Evolutionary conservation across 129 eudicot genomes (phyloP).

Genomic region (Daucus carota): DNA sequence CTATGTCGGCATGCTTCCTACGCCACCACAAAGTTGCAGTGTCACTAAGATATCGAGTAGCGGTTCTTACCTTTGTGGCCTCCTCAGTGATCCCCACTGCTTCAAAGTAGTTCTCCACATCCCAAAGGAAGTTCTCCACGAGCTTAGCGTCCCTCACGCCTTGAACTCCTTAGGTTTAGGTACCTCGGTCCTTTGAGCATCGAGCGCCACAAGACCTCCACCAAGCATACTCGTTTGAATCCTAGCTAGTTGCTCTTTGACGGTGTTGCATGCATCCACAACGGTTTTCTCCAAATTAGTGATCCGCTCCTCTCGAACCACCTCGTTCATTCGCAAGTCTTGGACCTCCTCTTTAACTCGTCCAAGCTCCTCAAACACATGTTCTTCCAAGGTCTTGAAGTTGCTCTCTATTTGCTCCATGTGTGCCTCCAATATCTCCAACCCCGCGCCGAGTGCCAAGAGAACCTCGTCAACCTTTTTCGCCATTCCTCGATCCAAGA

Average conservation of each 20-base stretch:
- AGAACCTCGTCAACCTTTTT: neutral
- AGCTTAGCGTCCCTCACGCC: neutral
- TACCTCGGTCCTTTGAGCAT: neutral
- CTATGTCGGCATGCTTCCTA: neutral
- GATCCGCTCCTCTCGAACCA: neutral
- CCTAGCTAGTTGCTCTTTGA: neutral
- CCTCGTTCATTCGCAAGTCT: neutral
- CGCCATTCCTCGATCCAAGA: neutral
- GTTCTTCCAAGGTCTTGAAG: too few species aligned
- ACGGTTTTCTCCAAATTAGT: neutral
- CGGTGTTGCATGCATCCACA: neutral
- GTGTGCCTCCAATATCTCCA: too few species aligned
- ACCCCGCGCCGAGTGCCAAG: too few species aligned
- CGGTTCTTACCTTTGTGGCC: neutral
- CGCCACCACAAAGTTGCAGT: neutral
- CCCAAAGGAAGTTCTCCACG: neutral
- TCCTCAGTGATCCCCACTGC: neutral
- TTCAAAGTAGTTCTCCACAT: neutral
- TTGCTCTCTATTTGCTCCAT: too few species aligned
- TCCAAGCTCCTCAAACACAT: neutral
- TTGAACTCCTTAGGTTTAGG: neutral
- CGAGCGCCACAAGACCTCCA: too few species aligned
- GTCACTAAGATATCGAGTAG: neutral
- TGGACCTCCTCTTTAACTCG: too few species aligned
- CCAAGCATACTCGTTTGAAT: neutral